These are phyloP conservation scores for Aspergillus pseudoglaucus DNA, from an alignment of 2,329 filamentous ascomycete species.

Conservation along the genomic window DNA sequence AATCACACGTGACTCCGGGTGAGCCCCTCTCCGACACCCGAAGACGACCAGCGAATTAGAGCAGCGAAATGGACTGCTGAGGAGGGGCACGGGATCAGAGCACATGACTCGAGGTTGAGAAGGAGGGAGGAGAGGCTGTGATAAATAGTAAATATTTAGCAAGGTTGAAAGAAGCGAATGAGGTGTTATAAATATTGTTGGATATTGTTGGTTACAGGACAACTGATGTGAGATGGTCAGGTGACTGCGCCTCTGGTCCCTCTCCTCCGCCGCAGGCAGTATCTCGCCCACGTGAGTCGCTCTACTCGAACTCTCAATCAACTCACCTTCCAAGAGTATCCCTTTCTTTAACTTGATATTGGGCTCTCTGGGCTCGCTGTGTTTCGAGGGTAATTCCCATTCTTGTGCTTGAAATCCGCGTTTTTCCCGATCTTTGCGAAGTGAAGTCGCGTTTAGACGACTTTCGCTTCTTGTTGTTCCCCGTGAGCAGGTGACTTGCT, in stretches of 20 bases:
- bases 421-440: background rate
- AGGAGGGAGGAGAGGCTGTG: background rate
- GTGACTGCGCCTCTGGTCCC: background rate
- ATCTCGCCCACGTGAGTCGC: background rate
- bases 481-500: background rate
- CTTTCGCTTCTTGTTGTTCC: background rate
- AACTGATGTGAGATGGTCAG: background rate
- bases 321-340: background rate
- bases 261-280: background rate
- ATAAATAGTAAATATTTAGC: background rate
- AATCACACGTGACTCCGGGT: background rate
- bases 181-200: background rate
- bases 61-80: background rate
- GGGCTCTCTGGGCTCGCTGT: background rate
- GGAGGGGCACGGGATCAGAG: background rate
- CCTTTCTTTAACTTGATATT: background rate
- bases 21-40: background rate
- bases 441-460: background rate
- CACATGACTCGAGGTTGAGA: background rate
- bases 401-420: background rate
- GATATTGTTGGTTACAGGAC: background rate
- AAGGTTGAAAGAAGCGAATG: background rate
- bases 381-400: background rate
- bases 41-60: background rate
- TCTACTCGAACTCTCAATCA: conserved; percentile 1